Evolutionary conservation across 2,329 filamentous ascomycete genomes (phyloP).

Genomic region (Elsinoe necatrix): DNA sequence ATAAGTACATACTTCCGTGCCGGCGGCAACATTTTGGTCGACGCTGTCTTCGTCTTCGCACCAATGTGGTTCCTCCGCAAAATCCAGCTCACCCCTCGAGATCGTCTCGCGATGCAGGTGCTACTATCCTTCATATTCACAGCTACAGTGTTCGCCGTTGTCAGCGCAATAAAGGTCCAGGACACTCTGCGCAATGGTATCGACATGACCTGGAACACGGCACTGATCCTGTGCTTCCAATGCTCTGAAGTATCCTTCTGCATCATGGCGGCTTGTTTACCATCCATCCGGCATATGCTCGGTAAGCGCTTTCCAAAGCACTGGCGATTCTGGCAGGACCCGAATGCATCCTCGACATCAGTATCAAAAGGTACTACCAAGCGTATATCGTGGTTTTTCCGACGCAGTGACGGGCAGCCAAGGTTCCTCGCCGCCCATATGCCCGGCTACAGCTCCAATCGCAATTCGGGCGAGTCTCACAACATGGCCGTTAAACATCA

Average conservation of each 20-base stretch:
- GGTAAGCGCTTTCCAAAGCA: neutral
- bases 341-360: neutral
- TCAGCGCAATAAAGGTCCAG: neutral
- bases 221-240: conserved; percentile 4
- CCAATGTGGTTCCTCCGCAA: conserved; percentile 12
- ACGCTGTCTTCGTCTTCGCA: conserved; percentile 11
- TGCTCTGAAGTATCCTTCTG: conserved; percentile 2
- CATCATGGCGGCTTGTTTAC: conserved; percentile 13
- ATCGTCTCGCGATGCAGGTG: conserved; percentile 4
- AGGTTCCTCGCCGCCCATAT: neutral
- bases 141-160: conserved; percentile 10
- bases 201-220: conserved; percentile 14
- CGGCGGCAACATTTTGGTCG: neutral
- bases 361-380: neutral
- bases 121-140: conserved; percentile 12
- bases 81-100: conserved; percentile 9
- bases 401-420: neutral
- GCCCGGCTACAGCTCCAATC: neutral
- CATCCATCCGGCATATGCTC: conserved; percentile 11
- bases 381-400: neutral
- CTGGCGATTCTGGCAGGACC: conserved; percentile 10
- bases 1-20: neutral
- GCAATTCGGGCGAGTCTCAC: neutral
- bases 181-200: conserved; percentile 3
- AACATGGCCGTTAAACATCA: neutral